Conservation (phyloP, 1,139 yeast species). For the Geotrichum phurueaensis region DNA sequence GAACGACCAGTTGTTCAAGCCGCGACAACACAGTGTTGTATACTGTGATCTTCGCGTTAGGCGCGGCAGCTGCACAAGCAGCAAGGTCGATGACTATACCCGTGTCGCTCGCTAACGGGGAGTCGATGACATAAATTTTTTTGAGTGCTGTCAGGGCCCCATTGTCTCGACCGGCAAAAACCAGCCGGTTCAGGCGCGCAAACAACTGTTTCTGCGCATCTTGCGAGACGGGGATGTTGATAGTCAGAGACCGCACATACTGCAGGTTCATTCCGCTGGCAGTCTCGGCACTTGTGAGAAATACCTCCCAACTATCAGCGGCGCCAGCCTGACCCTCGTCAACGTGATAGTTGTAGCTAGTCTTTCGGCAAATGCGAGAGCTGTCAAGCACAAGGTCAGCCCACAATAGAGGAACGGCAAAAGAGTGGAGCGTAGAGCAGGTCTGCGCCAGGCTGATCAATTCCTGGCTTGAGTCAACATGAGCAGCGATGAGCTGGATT, state of each 20-base stretch:
- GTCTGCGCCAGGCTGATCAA: background rate
- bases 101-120: background rate
- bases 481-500: background rate
- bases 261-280: background rate
- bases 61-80: background rate
- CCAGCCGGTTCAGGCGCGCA: background rate
- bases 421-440: background rate
- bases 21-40: constrained; percentile 1
- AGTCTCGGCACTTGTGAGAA: background rate
- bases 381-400: background rate
- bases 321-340: background rate
- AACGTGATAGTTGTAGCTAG: background rate
- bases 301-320: background rate
- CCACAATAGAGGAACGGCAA: background rate
- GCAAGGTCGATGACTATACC: background rate
- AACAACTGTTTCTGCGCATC: background rate
- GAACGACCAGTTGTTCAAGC: background rate
- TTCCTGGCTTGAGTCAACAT: background rate
- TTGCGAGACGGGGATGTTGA: background rate
- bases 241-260: background rate
- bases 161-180: background rate
- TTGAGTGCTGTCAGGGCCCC: background rate
- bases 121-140: background rate
- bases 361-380: background rate
- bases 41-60: background rate